Conservation (phyloP, 768 basidiomycete species). For the Artomyces pyxidatus region DNA sequence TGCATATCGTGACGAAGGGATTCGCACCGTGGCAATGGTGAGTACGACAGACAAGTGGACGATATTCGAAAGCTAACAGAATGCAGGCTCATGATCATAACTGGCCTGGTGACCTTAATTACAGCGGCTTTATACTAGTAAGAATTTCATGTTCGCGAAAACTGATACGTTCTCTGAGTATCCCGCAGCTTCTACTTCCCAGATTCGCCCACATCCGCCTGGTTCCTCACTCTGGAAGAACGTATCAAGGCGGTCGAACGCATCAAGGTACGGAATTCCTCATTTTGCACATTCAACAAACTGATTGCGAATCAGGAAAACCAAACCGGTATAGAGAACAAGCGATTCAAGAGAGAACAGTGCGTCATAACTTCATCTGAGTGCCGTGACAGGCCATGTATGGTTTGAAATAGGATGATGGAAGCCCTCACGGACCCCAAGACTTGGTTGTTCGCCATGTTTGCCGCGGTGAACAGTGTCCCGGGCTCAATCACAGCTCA, state of each 20-base stretch:
- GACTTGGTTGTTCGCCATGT: slow-evolving; percentile 71
- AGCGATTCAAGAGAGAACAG: slow-evolving; percentile 76
- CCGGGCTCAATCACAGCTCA: slow-evolving; percentile 67
- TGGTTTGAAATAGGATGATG: slow-evolving; percentile 38
- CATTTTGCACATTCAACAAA: not conserved
- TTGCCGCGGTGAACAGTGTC: slow-evolving; percentile 50
- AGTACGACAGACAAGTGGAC: too few relatives aligned
- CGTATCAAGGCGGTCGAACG: slow-evolving; percentile 54
- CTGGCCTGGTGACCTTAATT: slow-evolving; percentile 49
- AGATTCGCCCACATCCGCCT: slow-evolving; percentile 65
- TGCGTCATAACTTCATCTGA: too few relatives aligned
- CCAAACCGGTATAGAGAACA: slow-evolving; percentile 79
- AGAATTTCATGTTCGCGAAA: too few relatives aligned
- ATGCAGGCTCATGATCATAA: slow-evolving; percentile 68
- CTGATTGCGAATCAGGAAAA: slow-evolving; percentile 37
- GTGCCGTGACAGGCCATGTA: too few relatives aligned
- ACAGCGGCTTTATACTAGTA: slow-evolving; percentile 50
- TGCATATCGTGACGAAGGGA: slow-evolving; percentile 47
- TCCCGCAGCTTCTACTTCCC: slow-evolving; percentile 57
- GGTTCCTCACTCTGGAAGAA: slow-evolving; percentile 66
- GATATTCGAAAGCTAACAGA: too few relatives aligned
- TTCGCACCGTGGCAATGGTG: slow-evolving; percentile 75
- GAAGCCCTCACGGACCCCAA: slow-evolving; percentile 64
- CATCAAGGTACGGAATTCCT: slow-evolving; percentile 41
- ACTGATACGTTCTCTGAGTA: not conserved